phyloP scores from a whole-genome alignment of 2,329 filamentous ascomycete species.

The Decorospora gaudefroyi region DNA sequence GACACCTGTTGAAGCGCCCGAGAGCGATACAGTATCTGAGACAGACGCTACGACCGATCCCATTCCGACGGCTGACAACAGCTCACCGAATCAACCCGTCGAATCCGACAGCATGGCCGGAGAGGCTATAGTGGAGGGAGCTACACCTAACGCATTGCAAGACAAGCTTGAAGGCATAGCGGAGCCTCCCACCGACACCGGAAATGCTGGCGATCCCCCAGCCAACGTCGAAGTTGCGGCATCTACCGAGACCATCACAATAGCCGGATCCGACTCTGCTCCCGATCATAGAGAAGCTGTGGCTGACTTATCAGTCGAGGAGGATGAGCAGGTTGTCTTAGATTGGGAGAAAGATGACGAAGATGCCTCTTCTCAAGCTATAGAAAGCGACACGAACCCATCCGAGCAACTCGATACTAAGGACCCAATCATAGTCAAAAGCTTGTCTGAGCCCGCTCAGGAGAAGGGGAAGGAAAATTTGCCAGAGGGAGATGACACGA shows the following conservation, averaged over 20 bases:
- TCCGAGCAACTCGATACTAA: conserved; percentile 8
- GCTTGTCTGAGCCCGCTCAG: neutral
- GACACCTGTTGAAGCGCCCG: neutral
- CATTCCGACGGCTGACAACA: neutral
- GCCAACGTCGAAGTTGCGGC: neutral
- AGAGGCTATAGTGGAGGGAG: neutral
- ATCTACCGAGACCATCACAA: neutral
- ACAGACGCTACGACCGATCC: neutral
- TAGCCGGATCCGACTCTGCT: no score
- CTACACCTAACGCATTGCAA: neutral
- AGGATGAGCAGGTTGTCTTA: conserved; percentile 2
- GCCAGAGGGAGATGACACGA: neutral
- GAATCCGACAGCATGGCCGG: neutral
- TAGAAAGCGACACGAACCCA: conserved; percentile 9
- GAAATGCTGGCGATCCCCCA: neutral
- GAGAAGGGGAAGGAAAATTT: conserved; percentile 4
- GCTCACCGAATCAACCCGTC: neutral
- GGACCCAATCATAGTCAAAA: neutral
- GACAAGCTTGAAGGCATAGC: neutral
- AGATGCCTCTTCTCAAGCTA: conserved; percentile 5
- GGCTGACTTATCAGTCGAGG: no score
- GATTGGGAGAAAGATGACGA: conserved; percentile 3
- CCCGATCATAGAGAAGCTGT: no score
- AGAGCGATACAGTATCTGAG: neutral
- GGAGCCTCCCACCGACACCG: neutral